Conservation (phyloP, 2,329 filamentous ascomycete genomes). For the Purpureocillium takamizusanense region DNA sequence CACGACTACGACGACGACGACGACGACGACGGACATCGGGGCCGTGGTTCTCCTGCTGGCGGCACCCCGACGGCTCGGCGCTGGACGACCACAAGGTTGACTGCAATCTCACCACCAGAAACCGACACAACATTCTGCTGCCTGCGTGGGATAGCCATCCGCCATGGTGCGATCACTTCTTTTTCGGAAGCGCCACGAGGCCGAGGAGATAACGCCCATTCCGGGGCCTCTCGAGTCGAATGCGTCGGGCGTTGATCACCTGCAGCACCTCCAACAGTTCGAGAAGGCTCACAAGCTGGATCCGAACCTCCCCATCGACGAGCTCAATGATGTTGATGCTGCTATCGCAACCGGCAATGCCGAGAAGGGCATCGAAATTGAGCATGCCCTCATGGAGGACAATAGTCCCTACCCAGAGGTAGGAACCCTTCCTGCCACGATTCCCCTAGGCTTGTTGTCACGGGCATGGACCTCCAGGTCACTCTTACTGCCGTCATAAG, state of each 20-base stretch:
- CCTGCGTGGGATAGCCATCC: background rate
- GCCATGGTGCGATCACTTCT: slow-evolving; percentile 23
- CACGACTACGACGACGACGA: too few relatives aligned
- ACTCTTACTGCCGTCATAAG: too few relatives aligned
- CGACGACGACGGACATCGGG: too few relatives aligned
- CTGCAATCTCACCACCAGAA: too few relatives aligned
- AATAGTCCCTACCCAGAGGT: slow-evolving; percentile 62
- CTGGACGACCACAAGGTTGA: too few relatives aligned
- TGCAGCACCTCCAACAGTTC: slow-evolving; percentile 43
- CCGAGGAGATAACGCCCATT: slow-evolving; percentile 34
- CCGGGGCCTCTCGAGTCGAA: slow-evolving; percentile 29
- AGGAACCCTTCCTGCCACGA: slow-evolving; percentile 9
- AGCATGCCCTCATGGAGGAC: slow-evolving; percentile 50
- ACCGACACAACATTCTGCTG: too few relatives aligned
- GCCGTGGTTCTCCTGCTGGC: too few relatives aligned
- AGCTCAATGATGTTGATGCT: slow-evolving; percentile 51
- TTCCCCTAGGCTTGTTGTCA: too few relatives aligned
- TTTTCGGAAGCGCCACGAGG: slow-evolving; percentile 37
- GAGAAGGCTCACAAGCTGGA: slow-evolving; percentile 55
- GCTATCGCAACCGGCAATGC: slow-evolving; percentile 45
- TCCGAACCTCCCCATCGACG: slow-evolving; percentile 55
- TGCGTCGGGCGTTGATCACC: slow-evolving; percentile 29
- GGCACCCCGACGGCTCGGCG: too few relatives aligned
- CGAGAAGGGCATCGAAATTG: slow-evolving; percentile 47
- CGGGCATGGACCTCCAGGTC: too few relatives aligned